These are phyloP conservation scores for Nepenthes gracilis DNA, from an alignment of 148 eudicot genomes.

Conservation along the genomic window DNA sequence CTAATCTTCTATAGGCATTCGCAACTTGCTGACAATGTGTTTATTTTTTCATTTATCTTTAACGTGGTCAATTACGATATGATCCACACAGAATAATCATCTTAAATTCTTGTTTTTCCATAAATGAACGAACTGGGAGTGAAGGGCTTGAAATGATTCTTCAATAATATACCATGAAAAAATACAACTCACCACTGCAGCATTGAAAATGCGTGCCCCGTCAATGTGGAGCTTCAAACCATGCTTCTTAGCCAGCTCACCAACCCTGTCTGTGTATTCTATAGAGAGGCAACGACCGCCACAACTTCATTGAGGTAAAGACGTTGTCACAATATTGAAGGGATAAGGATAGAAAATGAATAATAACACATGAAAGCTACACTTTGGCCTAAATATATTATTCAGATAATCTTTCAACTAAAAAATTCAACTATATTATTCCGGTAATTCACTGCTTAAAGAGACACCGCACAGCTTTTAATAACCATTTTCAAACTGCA, in stretches of 20 bases:
- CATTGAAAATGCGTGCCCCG: constrained; percentile 92
- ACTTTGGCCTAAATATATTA: not conserved
- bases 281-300: constrained; percentile 81
- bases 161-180: not conserved
- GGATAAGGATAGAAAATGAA: not conserved
- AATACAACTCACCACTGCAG: constrained; percentile 62
- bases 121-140: too few species aligned
- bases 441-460: too few species aligned
- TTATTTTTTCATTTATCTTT: too few species aligned
- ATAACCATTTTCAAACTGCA: not conserved
- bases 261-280: constrained; percentile 79
- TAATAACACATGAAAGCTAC: not conserved
- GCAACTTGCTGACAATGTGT: too few species aligned
- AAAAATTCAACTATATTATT: not conserved
- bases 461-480: not conserved
- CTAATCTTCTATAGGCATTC: too few species aligned
- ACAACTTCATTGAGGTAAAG: constrained; percentile 29
- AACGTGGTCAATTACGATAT: too few species aligned
- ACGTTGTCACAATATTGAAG: not conserved
- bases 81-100: too few species aligned
- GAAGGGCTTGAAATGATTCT: too few species aligned
- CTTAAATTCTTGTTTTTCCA: too few species aligned
- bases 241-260: constrained; percentile 76
- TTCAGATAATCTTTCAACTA: not conserved
- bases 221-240: constrained; percentile 92